A percentile compares a stretch with the other conserved stretches of the same genome.
Evolutionary conservation across 2,329 filamentous ascomycete genomes (phyloP).

Genomic region (Colletotrichum liriopes): DNA sequence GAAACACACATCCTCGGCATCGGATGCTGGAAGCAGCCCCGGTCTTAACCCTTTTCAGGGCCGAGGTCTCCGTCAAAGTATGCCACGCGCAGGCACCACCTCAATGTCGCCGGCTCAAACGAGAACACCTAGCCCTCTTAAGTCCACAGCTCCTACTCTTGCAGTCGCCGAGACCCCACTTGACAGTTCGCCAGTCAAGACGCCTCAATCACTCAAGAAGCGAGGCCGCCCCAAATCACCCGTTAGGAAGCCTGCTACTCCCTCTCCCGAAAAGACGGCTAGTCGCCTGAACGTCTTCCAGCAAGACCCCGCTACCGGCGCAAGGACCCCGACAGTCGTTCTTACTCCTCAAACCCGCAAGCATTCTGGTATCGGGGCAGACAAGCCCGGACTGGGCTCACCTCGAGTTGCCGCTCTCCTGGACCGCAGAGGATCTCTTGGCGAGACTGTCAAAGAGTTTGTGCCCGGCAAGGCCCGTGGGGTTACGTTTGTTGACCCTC

Average conservation of each 20-base stretch:
- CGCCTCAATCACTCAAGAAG: constrained; percentile 39
- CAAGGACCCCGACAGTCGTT: constrained; percentile 74
- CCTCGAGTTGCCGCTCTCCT: constrained; percentile 81
- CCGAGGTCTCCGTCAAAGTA: constrained; percentile 65
- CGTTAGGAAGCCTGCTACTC: constrained; percentile 49
- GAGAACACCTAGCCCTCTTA: constrained; percentile 43
- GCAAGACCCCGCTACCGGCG: constrained; percentile 67
- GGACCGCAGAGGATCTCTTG: constrained; percentile 80
- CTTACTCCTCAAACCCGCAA: constrained; percentile 73
- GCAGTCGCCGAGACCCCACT: constrained; percentile 22
- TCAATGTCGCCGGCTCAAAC: constrained; percentile 38
- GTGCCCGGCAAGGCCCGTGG: constrained; percentile 65
- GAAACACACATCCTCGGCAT: constrained; percentile 45
- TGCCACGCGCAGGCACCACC: constrained; percentile 61
- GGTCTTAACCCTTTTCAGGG: constrained; percentile 68
- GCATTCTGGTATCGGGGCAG: constrained; percentile 79
- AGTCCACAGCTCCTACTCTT: constrained; percentile 31
- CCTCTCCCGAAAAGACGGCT: constrained; percentile 48
- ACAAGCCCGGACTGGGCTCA: constrained; percentile 81
- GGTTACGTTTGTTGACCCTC: constrained; percentile 78
- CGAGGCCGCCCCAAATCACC: constrained; percentile 41
- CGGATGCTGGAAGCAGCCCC: constrained; percentile 64
- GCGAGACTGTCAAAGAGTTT: constrained; percentile 76
- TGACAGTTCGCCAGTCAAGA: constrained; percentile 48
- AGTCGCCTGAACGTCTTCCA: constrained; percentile 62